A percentile compares a stretch with the other conserved stretches of the same genome.
Evolutionary conservation across 2,329 filamentous ascomycete species (phyloP).

Genomic region (Zasmidium cellare): DNA sequence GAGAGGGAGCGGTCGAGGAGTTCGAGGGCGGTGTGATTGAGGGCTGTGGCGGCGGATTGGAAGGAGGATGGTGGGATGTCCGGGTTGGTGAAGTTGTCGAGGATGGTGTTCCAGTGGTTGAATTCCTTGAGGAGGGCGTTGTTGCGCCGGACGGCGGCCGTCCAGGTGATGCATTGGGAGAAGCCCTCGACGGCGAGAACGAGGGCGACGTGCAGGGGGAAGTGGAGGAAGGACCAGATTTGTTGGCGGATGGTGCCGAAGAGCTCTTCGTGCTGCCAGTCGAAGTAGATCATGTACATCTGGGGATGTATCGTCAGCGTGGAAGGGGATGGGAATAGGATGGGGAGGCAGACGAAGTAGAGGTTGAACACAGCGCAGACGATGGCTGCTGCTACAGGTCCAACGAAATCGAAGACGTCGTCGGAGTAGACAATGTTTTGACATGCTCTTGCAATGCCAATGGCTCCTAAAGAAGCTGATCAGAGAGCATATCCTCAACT

Average conservation of each 20-base stretch:
- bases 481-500: no score
- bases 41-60: neutral
- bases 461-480: conserved; percentile 29
- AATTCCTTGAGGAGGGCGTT: conserved; percentile 6
- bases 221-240: conserved; percentile 28
- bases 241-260: conserved; percentile 27
- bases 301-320: neutral
- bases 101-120: neutral
- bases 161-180: conserved; percentile 37
- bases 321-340: neutral
- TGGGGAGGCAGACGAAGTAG: conserved; percentile 14
- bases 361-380: conserved; percentile 36
- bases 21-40: conserved; percentile 8
- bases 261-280: conserved; percentile 23
- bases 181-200: conserved; percentile 24
- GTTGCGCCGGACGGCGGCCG: conserved; percentile 18
- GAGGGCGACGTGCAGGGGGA: conserved; percentile 25
- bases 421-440: conserved; percentile 35
- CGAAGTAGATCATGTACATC: conserved; percentile 30
- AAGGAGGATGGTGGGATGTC: neutral
- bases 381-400: conserved; percentile 34
- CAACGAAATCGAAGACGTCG: conserved; percentile 15
- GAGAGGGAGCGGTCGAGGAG: conserved; percentile 5
- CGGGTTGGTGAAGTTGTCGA: neutral
- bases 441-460: conserved; percentile 36